Evolutionary conservation across 371 early-diverging fungal species (phyloP), one percentile per base, ranked within the genome.

Genomic region (Sporodiniella umbellata): DNA sequence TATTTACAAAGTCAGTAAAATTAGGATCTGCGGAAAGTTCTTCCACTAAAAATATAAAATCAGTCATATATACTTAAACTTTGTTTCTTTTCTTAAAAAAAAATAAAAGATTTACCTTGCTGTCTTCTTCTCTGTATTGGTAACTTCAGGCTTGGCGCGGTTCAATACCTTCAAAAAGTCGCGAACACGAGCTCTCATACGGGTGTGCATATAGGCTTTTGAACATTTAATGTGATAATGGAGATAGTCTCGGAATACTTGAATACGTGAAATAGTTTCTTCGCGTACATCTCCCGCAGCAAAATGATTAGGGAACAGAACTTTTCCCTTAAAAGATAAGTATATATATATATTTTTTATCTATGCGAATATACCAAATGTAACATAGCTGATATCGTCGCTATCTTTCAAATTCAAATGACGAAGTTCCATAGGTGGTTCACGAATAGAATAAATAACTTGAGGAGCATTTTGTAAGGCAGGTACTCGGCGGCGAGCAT

Each of bases 181-280:
- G 58, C 88, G 86, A 43, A 98, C 99, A 24, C 95, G 88, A 42
- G 91, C 86, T 51, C 99, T 79, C 97, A 97, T 95, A 44, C 99
- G 87, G 12, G 96, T 94, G 75, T 98, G 98, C 95, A 98, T 93
- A 64, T 96, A 97, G 3, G 98, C 95, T 80, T 98, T 98, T 48
- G 93, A 91, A 55, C 95, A 94, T 77, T 98, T 98, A 76, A 98
- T 96, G 64, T 98, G 99, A 68, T 95, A 98, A 63, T 98, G 99
- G 48, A 98, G 83, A 74, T 96, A 98, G 76, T 97, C 95, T 38
- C 99, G 85, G 88, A 96, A 97, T 50, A 93, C 82, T 73, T 94
- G 95, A 53, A 96, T 93, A 54, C 90, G 86, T 38, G 93, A 92
- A 39, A 96, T 94, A 17, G 92, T 90, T 45, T 90, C 88, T 58